These are phyloP conservation scores for Cocos nucifera DNA, from an alignment of 176 grass and related monocot species.

Conservation along the genomic window DNA sequence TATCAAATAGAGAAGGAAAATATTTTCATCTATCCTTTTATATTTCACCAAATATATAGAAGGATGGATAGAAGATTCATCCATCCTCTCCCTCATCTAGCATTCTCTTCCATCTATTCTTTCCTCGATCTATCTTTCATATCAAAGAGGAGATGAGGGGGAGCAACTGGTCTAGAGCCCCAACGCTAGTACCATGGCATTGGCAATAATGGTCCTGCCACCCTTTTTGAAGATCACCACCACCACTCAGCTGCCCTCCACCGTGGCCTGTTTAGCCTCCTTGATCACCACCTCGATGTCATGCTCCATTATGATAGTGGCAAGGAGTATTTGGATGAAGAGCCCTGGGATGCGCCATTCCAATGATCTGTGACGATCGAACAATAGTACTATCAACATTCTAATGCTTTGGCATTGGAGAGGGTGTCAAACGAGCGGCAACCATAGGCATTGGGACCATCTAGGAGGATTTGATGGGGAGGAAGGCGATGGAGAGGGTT, in stretches of 20 bases:
- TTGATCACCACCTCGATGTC: constrained; percentile 49
- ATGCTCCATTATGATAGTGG: constrained; percentile 23
- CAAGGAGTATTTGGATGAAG: constrained; percentile 59
- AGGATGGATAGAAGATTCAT: no score
- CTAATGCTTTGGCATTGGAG: neutral
- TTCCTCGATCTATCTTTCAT: no score
- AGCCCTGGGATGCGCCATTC: constrained; percentile 53
- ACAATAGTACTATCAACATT: constrained; percentile 41
- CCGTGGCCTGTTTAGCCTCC: constrained; percentile 54
- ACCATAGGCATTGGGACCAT: no score
- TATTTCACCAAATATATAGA: no score
- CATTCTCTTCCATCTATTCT: no score
- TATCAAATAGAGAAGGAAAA: no score
- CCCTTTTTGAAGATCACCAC: constrained; percentile 40
- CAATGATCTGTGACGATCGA: constrained; percentile 28
- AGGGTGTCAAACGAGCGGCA: neutral
- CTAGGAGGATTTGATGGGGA: neutral
- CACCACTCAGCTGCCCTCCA: constrained; percentile 31
- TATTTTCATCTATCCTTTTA: no score
- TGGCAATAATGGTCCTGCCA: constrained; percentile 29
- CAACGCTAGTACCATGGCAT: constrained; percentile 69
- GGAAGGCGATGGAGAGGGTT: constrained; percentile 48
- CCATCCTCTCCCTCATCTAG: no score
- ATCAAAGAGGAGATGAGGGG: neutral
- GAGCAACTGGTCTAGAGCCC: constrained; percentile 55